Base-by-base conservation (phyloP, 805 yeast genomes). In the Yarrowia sp. region DNA sequence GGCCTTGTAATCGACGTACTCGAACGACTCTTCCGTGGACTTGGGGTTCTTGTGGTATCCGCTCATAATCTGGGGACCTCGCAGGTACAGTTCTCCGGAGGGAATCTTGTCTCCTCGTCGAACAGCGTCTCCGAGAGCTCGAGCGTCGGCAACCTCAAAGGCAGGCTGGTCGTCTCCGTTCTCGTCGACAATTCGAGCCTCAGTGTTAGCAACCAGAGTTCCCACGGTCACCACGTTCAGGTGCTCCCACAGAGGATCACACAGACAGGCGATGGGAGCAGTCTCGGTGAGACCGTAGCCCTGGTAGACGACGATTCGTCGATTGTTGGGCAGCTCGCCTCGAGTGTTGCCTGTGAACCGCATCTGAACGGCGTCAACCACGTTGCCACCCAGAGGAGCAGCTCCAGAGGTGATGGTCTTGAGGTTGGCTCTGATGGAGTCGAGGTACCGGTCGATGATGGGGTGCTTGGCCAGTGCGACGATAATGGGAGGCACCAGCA, bases 21-120 rank as follows among this genome's bases (percentile, higher is more conserved):
- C 85, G 64, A 85, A 77, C 1, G 81, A 77, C 70, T 80, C 80
- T 7, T 67, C 75, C 4, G 87, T 83, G 56, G 84, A 86, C 64
- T 82, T 82, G 12, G 77, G 77, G 70, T 83, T 80, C 65, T 83
- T 79, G 77, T 76, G 86, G 75, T 86, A 86, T 24, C 81, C 80
- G 47, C 73, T 67, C 73, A 85, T 85, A n/a, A 85, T 78, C 69
- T 84, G 86, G 2, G 86, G 83, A 1, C 89, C 89, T 30, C 84
- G 73, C 15, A 86, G 74, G 71, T 82, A 77, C 50, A 86, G 73
- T 70, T 86, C 89, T n/a, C 88, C 88, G 9, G 39, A 70, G 38
- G 66, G 66, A 36, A 61, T 61, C 24, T 61, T 61, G 36, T 61
- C 66, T 34, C 66, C 66, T 61, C 66, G 34, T 46, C 66, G 43